Conservation (phyloP, 257 asterid genomes). For the Linaria vulgaris region DNA sequence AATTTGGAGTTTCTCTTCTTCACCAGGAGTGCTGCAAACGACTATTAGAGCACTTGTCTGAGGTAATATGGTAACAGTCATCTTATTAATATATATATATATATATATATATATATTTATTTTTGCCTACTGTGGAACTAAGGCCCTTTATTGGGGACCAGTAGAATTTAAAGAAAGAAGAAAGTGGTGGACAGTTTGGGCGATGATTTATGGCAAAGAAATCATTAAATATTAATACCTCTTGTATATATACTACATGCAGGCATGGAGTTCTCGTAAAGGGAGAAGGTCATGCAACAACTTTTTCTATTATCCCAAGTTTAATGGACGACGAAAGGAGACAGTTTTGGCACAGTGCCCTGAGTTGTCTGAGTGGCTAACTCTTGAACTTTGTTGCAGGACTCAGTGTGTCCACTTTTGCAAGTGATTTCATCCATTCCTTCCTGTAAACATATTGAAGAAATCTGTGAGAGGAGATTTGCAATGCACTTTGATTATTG, state of each 20-base stretch:
- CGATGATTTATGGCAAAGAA: slow-evolving; percentile 43
- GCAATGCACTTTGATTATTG: slow-evolving; percentile 91
- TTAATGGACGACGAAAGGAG: slow-evolving; percentile 82
- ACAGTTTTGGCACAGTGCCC: slow-evolving; percentile 65
- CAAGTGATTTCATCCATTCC: slow-evolving; percentile 81
- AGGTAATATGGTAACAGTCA: slow-evolving; percentile 49
- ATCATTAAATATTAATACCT: slow-evolving; percentile 52
- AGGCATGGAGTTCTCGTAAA: slow-evolving; percentile 86
- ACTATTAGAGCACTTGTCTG: slow-evolving; percentile 78
- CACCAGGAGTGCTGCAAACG: slow-evolving; percentile 96
- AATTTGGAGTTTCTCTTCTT: slow-evolving; percentile 84
- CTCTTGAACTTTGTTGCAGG: slow-evolving; percentile 83
- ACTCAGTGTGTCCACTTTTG: slow-evolving; percentile 84
- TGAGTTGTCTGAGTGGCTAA: slow-evolving; percentile 42
- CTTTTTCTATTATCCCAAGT: slow-evolving; percentile 84
- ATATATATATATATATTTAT: not conserved
- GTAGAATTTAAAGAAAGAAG: slow-evolving; percentile 49
- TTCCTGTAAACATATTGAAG: slow-evolving; percentile 89
- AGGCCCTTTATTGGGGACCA: slow-evolving; percentile 33
- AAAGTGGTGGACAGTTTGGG: slow-evolving; percentile 52
- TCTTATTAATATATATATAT: slow-evolving; percentile 13
- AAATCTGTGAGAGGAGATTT: slow-evolving; percentile 87
- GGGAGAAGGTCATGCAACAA: slow-evolving; percentile 82
- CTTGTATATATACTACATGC: slow-evolving; percentile 81
- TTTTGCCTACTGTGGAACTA: slow-evolving; percentile 21